These are phyloP conservation scores for Candida lessepsii DNA, from an alignment of 805 yeast species.

Conservation along the genomic window DNA sequence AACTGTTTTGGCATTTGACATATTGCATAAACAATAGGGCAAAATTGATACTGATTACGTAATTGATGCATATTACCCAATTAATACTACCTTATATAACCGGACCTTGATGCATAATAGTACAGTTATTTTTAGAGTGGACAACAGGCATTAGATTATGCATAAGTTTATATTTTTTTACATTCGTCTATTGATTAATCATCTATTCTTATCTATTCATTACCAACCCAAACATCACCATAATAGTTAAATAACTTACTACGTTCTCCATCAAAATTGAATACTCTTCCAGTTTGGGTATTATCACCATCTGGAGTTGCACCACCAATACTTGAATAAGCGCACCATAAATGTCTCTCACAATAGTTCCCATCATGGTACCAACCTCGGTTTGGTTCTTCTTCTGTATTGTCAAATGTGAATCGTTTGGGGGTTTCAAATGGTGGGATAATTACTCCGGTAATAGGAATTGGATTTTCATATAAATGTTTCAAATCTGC, in stretches of 20 bases:
- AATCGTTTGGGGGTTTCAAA: slow-evolving; percentile 38
- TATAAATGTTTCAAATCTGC: slow-evolving; percentile 28
- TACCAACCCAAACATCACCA: slow-evolving; percentile 55
- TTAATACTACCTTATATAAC: no score
- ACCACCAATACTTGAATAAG: slow-evolving; percentile 58
- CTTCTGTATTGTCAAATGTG: slow-evolving; percentile 27
- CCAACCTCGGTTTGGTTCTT: slow-evolving; percentile 57
- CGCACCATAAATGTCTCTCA: slow-evolving; percentile 59
- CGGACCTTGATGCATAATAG: no score
- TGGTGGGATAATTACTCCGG: slow-evolving; percentile 54
- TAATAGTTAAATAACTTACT: slow-evolving; percentile 35
- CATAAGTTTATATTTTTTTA: no score
- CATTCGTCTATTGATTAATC: neutral
- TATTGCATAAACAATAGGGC: no score
- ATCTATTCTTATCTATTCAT: slow-evolving; percentile 27
- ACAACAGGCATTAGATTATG: no score
- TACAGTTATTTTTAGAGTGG: no score
- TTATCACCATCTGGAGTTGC: slow-evolving; percentile 25
- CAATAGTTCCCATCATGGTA: slow-evolving; percentile 44
- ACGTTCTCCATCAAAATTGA: slow-evolving; percentile 34
- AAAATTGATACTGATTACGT: no score
- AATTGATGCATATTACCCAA: no score
- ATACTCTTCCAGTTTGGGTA: slow-evolving; percentile 43
- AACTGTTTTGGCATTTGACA: no score
- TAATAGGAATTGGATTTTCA: slow-evolving; percentile 36